A percentile compares a stretch with the other conserved stretches of the same genome.
These are phyloP conservation scores for Russula sp. DNA, from an alignment of 768 basidiomycete species.

Conservation along the genomic window DNA sequence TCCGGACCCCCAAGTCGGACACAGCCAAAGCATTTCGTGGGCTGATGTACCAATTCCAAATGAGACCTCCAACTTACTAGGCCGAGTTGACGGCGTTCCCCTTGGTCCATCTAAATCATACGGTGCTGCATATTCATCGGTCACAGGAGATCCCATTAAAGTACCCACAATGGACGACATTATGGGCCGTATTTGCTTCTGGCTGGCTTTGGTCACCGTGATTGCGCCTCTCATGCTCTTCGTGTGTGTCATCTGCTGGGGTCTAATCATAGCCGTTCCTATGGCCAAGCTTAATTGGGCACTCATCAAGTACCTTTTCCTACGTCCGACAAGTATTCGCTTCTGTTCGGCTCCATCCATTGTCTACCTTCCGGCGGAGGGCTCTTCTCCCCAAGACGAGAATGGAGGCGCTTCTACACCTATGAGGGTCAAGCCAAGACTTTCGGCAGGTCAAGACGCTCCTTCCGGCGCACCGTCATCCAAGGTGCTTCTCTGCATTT, in stretches of 20 bases:
- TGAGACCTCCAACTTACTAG: constrained; percentile 52
- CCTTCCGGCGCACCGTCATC: constrained; percentile 79
- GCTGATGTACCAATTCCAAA: constrained; percentile 37
- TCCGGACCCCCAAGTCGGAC: constrained; percentile 43
- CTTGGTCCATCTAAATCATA: constrained; percentile 58
- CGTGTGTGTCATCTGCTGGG: constrained; percentile 92
- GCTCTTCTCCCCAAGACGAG: constrained; percentile 35
- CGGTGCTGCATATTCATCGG: constrained; percentile 52
- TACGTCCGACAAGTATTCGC: constrained; percentile 78
- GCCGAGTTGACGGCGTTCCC: constrained; percentile 40
- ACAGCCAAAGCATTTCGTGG: constrained; percentile 48
- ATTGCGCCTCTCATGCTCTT: constrained; percentile 87
- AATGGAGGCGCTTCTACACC: constrained; percentile 38
- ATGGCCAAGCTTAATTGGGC: constrained; percentile 98
- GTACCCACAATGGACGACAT: constrained; percentile 41
- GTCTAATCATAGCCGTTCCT: constrained; percentile 89
- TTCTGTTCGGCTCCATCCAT: constrained; percentile 86
- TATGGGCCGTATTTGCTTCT: constrained; percentile 77
- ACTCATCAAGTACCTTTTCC: constrained; percentile 77
- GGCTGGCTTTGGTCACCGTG: constrained; percentile 68
- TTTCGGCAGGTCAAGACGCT: constrained; percentile 85
- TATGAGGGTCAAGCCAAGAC: constrained; percentile 66
- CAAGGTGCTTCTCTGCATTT: constrained; percentile 92
- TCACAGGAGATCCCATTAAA: constrained; percentile 29
- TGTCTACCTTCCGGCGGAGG: constrained; percentile 49